A percentile compares a stretch with the other conserved stretches of the same genome.
Evolutionary conservation across 805 yeast genomes (phyloP).

Genomic region (Yamadazyma ubonensis): DNA sequence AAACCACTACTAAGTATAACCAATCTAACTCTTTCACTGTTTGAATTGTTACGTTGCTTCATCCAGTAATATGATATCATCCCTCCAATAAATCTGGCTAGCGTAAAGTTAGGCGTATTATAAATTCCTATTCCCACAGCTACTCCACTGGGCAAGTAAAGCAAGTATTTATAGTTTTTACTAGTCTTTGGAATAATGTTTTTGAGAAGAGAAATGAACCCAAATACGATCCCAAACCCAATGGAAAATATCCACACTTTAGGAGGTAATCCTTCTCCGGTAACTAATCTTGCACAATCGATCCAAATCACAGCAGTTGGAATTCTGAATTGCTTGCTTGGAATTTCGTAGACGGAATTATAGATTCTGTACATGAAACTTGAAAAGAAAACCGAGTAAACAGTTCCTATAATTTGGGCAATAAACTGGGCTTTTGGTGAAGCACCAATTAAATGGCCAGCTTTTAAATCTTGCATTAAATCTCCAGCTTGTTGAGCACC

Average conservation of each 20-base stretch:
- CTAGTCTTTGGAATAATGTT: constrained; percentile 50
- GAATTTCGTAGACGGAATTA: constrained; percentile 79
- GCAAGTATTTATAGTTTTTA: constrained; percentile 39
- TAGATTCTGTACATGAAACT: constrained; percentile 81
- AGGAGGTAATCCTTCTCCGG: constrained; percentile 88
- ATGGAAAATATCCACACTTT: constrained; percentile 62
- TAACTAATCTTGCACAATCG: constrained; percentile 89
- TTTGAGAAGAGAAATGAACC: constrained; percentile 60
- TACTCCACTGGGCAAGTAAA: constrained; percentile 85
- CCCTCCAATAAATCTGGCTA: constrained; percentile 93
- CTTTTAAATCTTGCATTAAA: constrained; percentile 93
- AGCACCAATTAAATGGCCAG: constrained; percentile 90
- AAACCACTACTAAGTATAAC: constrained; percentile 90
- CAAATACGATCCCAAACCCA: constrained; percentile 66
- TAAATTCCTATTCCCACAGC: constrained; percentile 97
- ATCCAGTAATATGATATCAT: constrained; percentile 61
- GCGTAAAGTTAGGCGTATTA: constrained; percentile 88
- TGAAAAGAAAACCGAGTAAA: constrained; percentile 78
- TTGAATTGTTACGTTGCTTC: constrained; percentile 31
- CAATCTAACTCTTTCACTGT: constrained; percentile 59
- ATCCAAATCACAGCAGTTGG: constrained; percentile 98
- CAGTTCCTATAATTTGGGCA: constrained; percentile 87
- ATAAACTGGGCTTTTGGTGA: constrained; percentile 88
- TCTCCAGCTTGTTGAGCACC: constrained; percentile 99
- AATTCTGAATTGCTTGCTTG: constrained; percentile 75